Evolutionary conservation across 2,329 filamentous ascomycete genomes (phyloP).

Genomic region (Colletotrichum neosansevieriae): DNA sequence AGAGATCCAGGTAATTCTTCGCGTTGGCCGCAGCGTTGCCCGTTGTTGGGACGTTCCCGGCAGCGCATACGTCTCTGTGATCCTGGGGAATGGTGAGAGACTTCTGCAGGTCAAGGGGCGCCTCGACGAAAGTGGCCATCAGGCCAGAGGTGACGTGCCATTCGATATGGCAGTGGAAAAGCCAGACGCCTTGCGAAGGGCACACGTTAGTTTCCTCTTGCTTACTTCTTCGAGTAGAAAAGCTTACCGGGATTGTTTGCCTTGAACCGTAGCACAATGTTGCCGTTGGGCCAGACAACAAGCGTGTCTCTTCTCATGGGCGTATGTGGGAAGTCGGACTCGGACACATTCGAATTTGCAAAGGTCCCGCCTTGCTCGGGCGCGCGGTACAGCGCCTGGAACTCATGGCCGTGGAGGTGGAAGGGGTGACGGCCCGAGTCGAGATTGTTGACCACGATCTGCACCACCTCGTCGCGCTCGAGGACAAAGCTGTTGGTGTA

Average conservation of each 20-base stretch:
- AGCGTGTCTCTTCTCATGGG: slow-evolving; percentile 79
- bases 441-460: slow-evolving; percentile 82
- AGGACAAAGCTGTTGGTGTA: slow-evolving; percentile 77
- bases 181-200: slow-evolving; percentile 64
- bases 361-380: slow-evolving; percentile 69
- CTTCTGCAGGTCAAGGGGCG: slow-evolving; percentile 72
- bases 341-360: slow-evolving; percentile 57
- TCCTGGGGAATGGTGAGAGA: slow-evolving; percentile 69
- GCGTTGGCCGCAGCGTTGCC: slow-evolving; percentile 85
- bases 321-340: slow-evolving; percentile 61
- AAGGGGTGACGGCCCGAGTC: slow-evolving; percentile 80
- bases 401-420: slow-evolving; percentile 82
- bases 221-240: neutral
- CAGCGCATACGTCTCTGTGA: slow-evolving; percentile 69
- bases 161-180: slow-evolving; percentile 86
- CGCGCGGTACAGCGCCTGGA: slow-evolving; percentile 75
- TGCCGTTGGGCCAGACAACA: slow-evolving; percentile 73
- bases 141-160: slow-evolving; percentile 81
- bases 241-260: slow-evolving; percentile 72
- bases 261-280: slow-evolving; percentile 75
- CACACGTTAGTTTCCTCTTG: slow-evolving; percentile 1
- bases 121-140: slow-evolving; percentile 73
- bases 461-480: slow-evolving; percentile 74
- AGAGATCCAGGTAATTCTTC: slow-evolving; percentile 70
- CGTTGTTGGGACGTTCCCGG: slow-evolving; percentile 58